These are phyloP conservation scores for Emergomyces orientalis DNA, from an alignment of 2,329 filamentous ascomycete genomes.

Conservation along the genomic window DNA sequence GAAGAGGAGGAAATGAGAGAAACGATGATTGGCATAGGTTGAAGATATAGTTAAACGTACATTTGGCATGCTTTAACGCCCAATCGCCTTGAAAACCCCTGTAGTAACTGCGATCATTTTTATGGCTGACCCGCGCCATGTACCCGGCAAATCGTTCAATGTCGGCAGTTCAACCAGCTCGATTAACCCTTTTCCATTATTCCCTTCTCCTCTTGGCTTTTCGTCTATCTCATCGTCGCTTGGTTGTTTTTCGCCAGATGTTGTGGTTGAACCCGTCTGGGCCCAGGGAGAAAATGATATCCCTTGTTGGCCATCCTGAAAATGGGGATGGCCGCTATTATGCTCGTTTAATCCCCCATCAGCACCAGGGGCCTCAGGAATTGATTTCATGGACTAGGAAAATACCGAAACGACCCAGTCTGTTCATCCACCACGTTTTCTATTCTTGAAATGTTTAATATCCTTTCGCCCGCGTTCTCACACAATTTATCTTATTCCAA, in stretches of 20 bases:
- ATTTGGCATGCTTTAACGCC: neutral
- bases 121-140: constrained; percentile 22
- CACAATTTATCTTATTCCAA: neutral
- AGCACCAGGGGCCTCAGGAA: neutral
- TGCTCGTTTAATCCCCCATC: neutral
- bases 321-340: neutral
- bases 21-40: no score
- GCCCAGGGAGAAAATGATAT: neutral
- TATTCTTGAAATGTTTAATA: neutral
- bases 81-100: constrained; percentile 1
- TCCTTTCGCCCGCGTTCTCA: neutral
- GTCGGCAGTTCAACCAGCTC: constrained; percentile 14
- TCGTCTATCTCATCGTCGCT: neutral
- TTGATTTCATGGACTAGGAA: neutral
- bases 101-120: constrained; percentile 16
- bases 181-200: neutral
- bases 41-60: neutral
- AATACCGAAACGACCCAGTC: neutral
- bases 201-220: neutral
- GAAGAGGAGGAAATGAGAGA: no score
- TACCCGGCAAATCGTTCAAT: constrained; percentile 15
- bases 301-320: neutral
- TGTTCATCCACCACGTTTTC: neutral
- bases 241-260: neutral
- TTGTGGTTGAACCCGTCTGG: neutral